Evolutionary conservation across 495 filamentous ascomycete genomes (phyloP).

Genomic region (Lasiosphaeria miniovina): DNA sequence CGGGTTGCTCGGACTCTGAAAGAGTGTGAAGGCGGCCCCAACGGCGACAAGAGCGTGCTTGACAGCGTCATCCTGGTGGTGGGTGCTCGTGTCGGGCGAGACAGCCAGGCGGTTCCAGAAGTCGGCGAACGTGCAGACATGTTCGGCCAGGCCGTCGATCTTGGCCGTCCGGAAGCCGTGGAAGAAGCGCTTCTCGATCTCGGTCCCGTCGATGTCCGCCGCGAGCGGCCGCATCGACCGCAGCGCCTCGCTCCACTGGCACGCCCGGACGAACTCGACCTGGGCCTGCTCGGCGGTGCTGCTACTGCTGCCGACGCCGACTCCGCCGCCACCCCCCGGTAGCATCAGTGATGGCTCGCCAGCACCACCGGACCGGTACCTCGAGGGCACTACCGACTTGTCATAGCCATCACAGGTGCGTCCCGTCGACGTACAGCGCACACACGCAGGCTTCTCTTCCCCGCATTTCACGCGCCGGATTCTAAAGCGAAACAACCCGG

Average conservation of each 20-base stretch:
- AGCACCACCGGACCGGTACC: slow-evolving; percentile 28
- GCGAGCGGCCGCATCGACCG: slow-evolving; percentile 35
- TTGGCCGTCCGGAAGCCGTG: slow-evolving; percentile 28
- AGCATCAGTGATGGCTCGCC: slow-evolving; percentile 32
- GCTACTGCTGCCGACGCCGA: neutral
- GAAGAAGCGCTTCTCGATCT: slow-evolving; percentile 34
- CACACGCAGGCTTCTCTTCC: slow-evolving; percentile 40
- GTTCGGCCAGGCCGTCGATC: slow-evolving; percentile 8
- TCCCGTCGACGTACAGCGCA: slow-evolving; percentile 41
- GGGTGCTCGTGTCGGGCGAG: slow-evolving; percentile 23
- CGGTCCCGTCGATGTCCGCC: slow-evolving; percentile 36
- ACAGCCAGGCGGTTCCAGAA: slow-evolving; percentile 35
- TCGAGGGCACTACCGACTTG: slow-evolving; percentile 35
- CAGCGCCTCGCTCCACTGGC: slow-evolving; percentile 29
- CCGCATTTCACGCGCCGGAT: slow-evolving; percentile 41
- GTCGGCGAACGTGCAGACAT: slow-evolving; percentile 23
- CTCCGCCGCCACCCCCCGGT: neutral
- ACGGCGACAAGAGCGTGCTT: slow-evolving; percentile 41
- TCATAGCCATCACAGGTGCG: slow-evolving; percentile 47
- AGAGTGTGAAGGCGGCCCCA: slow-evolving; percentile 33
- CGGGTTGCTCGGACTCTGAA: slow-evolving; percentile 5
- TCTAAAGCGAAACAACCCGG: slow-evolving; percentile 6
- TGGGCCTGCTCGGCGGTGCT: slow-evolving; percentile 24
- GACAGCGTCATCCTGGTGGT: slow-evolving; percentile 36
- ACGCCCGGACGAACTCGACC: slow-evolving; percentile 32